phyloP scores from a whole-genome alignment of 352 stramenopile genomes.

The Globisporangium nagaii region DNA sequence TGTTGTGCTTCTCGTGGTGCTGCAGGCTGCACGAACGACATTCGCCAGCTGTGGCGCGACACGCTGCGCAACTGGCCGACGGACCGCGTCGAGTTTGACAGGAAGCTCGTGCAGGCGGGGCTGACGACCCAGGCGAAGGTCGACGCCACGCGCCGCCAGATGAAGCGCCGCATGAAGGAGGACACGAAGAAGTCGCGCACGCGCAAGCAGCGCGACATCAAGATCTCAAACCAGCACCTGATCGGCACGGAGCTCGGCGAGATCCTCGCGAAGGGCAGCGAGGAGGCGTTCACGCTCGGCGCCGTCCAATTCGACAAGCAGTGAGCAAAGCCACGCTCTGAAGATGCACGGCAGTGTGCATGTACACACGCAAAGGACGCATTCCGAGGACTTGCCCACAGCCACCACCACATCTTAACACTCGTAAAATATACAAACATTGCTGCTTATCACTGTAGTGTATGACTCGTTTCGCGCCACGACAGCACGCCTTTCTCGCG shows the following conservation, averaged over 20 bases:
- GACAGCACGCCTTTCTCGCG: constrained; percentile 50
- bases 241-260: constrained; percentile 83
- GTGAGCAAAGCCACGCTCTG: constrained; percentile 15
- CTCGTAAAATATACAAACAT: constrained; percentile 10
- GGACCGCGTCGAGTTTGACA: constrained; percentile 72
- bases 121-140: constrained; percentile 82
- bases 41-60: constrained; percentile 79
- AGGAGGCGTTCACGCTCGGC: constrained; percentile 79
- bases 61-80: constrained; percentile 66
- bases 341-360: too few species aligned
- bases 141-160: constrained; percentile 65
- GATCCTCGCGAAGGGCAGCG: constrained; percentile 68
- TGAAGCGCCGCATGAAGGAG: constrained; percentile 77
- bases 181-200: constrained; percentile 78
- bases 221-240: constrained; percentile 87
- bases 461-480: constrained; percentile 6
- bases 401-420: not conserved
- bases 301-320: constrained; percentile 77
- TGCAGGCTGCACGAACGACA: constrained; percentile 78
- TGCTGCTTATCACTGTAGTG: not conserved
- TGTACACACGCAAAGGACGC: too few species aligned
- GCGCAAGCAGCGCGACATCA: constrained; percentile 84
- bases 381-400: too few species aligned
- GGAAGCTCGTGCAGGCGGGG: constrained; percentile 73
- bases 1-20: too few species aligned